These are phyloP conservation scores for Acaromyces ingoldii DNA, from an alignment of 1,284 basidiomycete species.

Conservation along the genomic window DNA sequence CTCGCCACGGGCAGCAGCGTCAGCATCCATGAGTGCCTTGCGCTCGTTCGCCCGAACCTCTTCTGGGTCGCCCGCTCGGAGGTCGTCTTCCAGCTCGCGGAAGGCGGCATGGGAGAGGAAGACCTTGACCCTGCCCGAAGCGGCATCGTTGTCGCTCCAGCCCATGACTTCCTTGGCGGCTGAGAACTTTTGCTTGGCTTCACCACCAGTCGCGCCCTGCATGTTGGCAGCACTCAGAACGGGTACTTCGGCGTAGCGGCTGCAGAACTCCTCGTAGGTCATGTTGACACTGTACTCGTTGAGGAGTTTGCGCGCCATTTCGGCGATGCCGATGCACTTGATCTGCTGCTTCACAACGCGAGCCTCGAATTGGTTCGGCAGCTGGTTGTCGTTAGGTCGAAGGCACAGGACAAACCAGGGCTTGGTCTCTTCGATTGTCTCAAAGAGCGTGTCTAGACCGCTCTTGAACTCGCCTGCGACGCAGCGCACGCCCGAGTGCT, in stretches of 20 bases:
- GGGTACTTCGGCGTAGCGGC: slow-evolving; percentile 55
- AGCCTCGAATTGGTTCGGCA: slow-evolving; percentile 88
- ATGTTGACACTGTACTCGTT: slow-evolving; percentile 62
- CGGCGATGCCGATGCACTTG: slow-evolving; percentile 70
- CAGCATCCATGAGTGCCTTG: slow-evolving; percentile 66
- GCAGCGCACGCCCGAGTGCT: slow-evolving; percentile 54
- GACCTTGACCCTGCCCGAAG: slow-evolving; percentile 71
- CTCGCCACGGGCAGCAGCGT: slow-evolving; percentile 57
- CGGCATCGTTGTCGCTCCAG: slow-evolving; percentile 69
- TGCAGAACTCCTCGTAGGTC: slow-evolving; percentile 80
- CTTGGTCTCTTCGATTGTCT: slow-evolving; percentile 83
- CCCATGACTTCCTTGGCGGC: slow-evolving; percentile 61
- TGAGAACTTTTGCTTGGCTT: slow-evolving; percentile 51
- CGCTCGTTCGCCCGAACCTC: slow-evolving; percentile 53
- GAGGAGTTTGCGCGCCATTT: slow-evolving; percentile 57
- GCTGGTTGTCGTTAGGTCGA: slow-evolving; percentile 88
- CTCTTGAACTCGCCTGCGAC: slow-evolving; percentile 81
- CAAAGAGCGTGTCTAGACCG: slow-evolving; percentile 77
- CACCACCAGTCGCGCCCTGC: slow-evolving; percentile 58
- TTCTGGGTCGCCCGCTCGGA: slow-evolving; percentile 66
- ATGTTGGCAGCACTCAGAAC: slow-evolving; percentile 37
- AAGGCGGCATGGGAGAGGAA: slow-evolving; percentile 84
- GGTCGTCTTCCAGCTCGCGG: slow-evolving; percentile 79
- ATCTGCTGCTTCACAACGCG: slow-evolving; percentile 87
- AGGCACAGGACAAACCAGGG: slow-evolving; percentile 88